Conservation (phyloP, 495 filamentous ascomycete species). For the Evernia prunastri region DNA sequence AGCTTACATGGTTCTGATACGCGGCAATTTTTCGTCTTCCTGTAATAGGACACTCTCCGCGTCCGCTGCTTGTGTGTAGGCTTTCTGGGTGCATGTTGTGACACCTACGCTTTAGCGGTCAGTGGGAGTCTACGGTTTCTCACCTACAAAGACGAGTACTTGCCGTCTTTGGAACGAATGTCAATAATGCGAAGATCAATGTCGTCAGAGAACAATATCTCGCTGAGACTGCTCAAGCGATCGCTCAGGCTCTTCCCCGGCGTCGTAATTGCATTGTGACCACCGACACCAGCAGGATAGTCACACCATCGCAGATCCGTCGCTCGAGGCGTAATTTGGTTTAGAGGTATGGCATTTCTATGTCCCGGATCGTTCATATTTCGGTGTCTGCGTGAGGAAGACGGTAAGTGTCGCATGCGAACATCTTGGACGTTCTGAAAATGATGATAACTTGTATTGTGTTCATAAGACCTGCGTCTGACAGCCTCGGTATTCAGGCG, state of each 20-base stretch:
- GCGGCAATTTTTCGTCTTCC: not conserved
- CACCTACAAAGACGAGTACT: not conserved
- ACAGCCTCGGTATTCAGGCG: not conserved
- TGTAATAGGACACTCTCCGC: constrained; percentile 10
- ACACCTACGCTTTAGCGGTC: not conserved
- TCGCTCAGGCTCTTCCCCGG: not conserved
- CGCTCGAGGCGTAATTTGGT: not conserved
- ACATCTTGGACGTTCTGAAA: not conserved
- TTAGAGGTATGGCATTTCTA: not conserved
- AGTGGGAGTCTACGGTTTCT: not conserved
- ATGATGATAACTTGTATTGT: not conserved
- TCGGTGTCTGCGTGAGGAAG: not conserved
- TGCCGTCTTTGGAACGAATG: not conserved
- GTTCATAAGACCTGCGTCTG: too few species aligned
- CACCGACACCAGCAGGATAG: constrained; percentile 10
- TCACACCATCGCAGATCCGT: constrained; percentile 8
- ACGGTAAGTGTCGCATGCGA: not conserved
- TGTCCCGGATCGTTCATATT: not conserved
- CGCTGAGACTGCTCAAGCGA: constrained; percentile 7
- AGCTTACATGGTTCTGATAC: constrained; percentile 11
- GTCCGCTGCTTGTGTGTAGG: constrained; percentile 8
- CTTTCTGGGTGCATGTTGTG: not conserved
- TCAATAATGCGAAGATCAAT: constrained; percentile 14
- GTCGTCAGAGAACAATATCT: constrained; percentile 3
- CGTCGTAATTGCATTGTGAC: constrained; percentile 1